Base-by-base conservation (phyloP, 2,329 filamentous ascomycete genomes). In the Sphaerulina vaccinii region DNA sequence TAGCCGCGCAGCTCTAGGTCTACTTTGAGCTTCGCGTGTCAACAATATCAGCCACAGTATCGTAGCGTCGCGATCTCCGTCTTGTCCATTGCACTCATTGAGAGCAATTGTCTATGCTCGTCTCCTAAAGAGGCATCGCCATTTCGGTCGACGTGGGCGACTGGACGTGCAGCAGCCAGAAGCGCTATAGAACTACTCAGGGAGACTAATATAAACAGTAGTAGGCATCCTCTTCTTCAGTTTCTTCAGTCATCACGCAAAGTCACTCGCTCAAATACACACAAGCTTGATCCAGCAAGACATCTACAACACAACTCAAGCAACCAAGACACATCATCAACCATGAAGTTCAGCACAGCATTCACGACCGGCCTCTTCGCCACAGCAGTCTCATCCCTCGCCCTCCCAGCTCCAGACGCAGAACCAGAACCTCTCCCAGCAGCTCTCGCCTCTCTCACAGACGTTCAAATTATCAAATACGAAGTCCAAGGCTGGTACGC, bases 381-480 rank as follows among this genome's bases (percentile, higher is more conserved):
- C 32, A 33, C 49, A 6, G 41, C 49, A 36, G 49, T 46, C 22
- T 21, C 49, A 19, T 44, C 40, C 10, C 42, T 51, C 10, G 41
- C 49, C 11, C 23, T 51, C 15, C 49, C 49, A 41, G 42, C 36
- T 5, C 45, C 45, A 48, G 45, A 48, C 11, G 35, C 45, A n/a
- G 32, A 51, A 13, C 41, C 49, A 33, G 49, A 51, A 33, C 27
- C 49, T 10, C 19, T 38, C 16, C 40, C 42, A 2, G 49, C 40
- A 13, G 41, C 42, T 2, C 35, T 41, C 6, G 32, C 49, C 4
- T 39, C 33, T 7, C 41, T 40, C 11, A 41, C 41, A 3, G 49
- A 51, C 33, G 49, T 39, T 6, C 41, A 51, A 32, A 51, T 51
- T 24, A 51, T 51, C 40, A 51, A 46, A 36, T 51, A 38, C 27